Percentiles rank a stretch among this genome's conserved stretches.
Conservation (phyloP, 2,329 filamentous ascomycete species). For the Zasmidium angulare region DNA sequence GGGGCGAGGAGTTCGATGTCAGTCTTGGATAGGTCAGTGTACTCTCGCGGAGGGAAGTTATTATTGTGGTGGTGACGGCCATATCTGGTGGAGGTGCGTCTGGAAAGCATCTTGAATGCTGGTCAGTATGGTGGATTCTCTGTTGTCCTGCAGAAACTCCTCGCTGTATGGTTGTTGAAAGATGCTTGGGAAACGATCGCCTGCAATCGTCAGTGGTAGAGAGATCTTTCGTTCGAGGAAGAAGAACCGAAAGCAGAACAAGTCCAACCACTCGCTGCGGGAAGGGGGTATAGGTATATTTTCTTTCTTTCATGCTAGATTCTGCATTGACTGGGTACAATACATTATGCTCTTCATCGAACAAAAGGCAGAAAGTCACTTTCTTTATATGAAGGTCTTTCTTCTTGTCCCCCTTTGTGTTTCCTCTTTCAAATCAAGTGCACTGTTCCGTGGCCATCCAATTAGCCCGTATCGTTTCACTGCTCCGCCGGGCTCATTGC, state of each 20-base stretch:
- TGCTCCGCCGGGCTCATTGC: neutral
- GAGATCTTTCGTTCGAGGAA: neutral
- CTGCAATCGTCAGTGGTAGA: conserved; percentile 4
- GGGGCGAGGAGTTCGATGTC: conserved; percentile 22
- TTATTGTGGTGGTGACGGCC: conserved; percentile 10
- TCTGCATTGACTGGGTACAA: conserved; percentile 15
- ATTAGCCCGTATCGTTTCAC: conserved; percentile 1
- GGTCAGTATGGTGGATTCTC: neutral
- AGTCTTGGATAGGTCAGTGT: conserved; percentile 21
- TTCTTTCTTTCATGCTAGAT: neutral
- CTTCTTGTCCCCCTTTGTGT: neutral
- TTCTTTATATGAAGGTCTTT: conserved; percentile 12
- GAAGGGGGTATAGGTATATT: conserved; percentile 9
- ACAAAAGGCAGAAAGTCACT: conserved; percentile 7
- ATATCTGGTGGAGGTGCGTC: neutral
- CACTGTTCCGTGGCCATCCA: conserved; percentile 1
- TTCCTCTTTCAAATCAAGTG: neutral
- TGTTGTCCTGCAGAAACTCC: neutral
- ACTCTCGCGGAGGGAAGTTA: conserved; percentile 16
- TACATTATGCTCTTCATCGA: conserved; percentile 13
- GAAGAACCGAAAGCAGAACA: neutral
- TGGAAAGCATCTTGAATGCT: neutral
- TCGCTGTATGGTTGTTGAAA: neutral
- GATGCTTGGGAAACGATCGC: neutral
- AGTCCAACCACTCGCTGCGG: neutral